Evolutionary conservation across 2,329 filamentous ascomycete genomes (phyloP), one percentile per base, ranked within the genome.

Genomic region (Fonsecaea multimorphosa): DNA sequence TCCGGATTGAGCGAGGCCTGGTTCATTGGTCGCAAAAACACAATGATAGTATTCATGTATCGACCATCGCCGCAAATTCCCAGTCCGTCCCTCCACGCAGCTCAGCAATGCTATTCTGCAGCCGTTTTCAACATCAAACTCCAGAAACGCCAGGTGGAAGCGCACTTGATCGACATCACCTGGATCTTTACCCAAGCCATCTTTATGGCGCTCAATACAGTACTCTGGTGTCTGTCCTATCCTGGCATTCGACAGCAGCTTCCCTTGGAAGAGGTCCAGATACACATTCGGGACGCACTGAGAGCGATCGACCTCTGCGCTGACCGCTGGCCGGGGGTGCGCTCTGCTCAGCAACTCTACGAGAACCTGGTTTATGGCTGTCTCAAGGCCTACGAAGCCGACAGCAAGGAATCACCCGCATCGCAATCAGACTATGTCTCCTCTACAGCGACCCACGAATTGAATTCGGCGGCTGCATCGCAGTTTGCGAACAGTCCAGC

Each of bases 31-130:
- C 85, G 91, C 70, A 93, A 91, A 76, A 93, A 97, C 75, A 92
- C 91, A 54, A 94, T 97, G 87, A 83, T 96, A 24, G 87, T 97
- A 53, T 91, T 93, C 72, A 85, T 98, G 70, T 95, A 92, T 76
- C 87, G 95, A 2, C 95, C 95, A 0, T 97, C 92, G 1, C 95
- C 95, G 0, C 95, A 98, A 76, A 88, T 98, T 1, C 91, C 94
- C 0, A 89, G 91, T 67, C 95, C 95, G 0, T 93, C 92, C 0
- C 77, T 89, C 7, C 80, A 85, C n/a, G 92, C 93, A 0, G 94
- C 94, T 1, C 81, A 86, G 34, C 89, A 88, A 71, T 98, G 93
- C 75, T 97, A 91, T 74, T 89, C 95, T 53, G 93, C 92, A 46
- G 89, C 92, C 54, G 84, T 89, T 11, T 91, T 88, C 77, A 93